These are phyloP conservation scores for Lasiodiplodia sp. DNA, from an alignment of 2,329 filamentous ascomycete genomes.

Conservation along the genomic window DNA sequence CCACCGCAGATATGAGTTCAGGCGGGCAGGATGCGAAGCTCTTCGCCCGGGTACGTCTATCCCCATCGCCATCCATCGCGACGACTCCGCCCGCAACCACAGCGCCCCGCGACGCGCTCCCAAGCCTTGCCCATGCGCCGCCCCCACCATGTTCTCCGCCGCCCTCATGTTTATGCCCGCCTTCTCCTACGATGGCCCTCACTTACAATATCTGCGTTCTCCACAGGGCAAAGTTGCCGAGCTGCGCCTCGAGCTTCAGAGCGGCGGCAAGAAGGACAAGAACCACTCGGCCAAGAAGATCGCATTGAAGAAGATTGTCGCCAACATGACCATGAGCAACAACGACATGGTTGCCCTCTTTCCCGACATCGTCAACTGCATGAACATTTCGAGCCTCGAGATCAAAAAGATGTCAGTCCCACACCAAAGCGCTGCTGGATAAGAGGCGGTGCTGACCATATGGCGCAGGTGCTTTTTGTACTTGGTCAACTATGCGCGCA, in stretches of 20 bases:
- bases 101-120: conserved; percentile 21
- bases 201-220: conserved; percentile 57
- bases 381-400: conserved; percentile 92
- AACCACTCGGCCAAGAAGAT: conserved; percentile 95
- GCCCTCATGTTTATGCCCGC: conserved; percentile 48
- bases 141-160: conserved; percentile 21
- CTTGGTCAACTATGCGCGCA: conserved; percentile 93
- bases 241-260: conserved; percentile 91
- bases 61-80: conserved; percentile 36
- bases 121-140: neutral
- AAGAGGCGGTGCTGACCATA: conserved; percentile 40
- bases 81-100: conserved; percentile 31
- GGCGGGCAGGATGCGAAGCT: conserved; percentile 96
- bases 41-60: conserved; percentile 86
- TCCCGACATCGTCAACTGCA: conserved; percentile 92
- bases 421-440: neutral
- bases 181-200: conserved; percentile 47
- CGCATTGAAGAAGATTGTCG: conserved; percentile 98
- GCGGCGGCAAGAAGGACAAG: conserved; percentile 97
- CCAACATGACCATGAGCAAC: conserved; percentile 99
- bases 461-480: conserved; percentile 88
- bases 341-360: conserved; percentile 99
- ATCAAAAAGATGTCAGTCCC: conserved; percentile 95
- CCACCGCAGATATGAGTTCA: conserved; percentile 62
- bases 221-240: conserved; percentile 98